Evolutionary conservation across 805 yeast genomes (phyloP), one percentile per base, ranked within the genome.

Genomic region (Candida broadrunensis): DNA sequence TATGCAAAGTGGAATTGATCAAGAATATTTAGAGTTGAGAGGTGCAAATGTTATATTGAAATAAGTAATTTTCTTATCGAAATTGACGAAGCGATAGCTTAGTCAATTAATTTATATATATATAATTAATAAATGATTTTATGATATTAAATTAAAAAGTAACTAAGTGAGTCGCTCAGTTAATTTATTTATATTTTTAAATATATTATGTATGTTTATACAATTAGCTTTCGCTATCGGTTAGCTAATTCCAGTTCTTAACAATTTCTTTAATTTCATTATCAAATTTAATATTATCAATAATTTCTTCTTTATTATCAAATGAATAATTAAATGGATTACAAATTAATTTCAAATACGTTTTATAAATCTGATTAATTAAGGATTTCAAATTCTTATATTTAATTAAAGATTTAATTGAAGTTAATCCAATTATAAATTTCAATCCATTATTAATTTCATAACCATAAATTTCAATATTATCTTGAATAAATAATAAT

Each of bases 1-100:
- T 47, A 79, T 91, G 81, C 83, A 89, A 1, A 87, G 95, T 2
- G 96, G 97, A 18, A 85, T 85, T 21, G 97, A 91, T 62, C 98
- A 91, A 64, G 95, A 89, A 61, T 91, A 89, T 58, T 70, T 91
- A 55, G 85, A 85, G 48, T 68, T 91, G 45, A 75, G 98, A 51
- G 88, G 86, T 39, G 98, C 96, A 30, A 86, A 91, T 58, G 88
- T 90, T 14, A 79, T 91, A 7, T 70, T 90, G 58, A 81, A 85
- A 58, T 70, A 48, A 39, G 13, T n/a, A n/a, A n/a, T n/a, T n/a
- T n/a, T n/a, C n/a, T n/a, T n/a, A n/a, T n/a, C n/a, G n/a, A n/a
- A n/a, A n/a, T n/a, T n/a, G n/a, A n/a, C n/a, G n/a, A n/a, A n/a
- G n/a, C n/a, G n/a, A n/a, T n/a, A n/a, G n/a, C n/a, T n/a, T n/a